These are phyloP conservation scores for Pichia paraexigua DNA, from an alignment of 805 yeast genomes.

Conservation along the genomic window DNA sequence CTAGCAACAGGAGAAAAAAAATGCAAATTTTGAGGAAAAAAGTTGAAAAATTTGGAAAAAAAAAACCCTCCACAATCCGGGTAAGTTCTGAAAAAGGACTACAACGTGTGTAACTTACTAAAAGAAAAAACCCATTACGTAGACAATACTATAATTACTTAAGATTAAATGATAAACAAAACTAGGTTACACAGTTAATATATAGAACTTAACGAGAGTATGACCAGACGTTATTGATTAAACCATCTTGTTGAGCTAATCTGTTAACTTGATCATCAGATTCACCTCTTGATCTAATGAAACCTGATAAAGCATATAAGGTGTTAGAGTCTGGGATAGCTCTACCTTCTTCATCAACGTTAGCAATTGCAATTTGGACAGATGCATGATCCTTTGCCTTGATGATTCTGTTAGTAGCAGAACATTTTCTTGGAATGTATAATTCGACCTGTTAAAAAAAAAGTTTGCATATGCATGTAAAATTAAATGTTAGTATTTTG, in stretches of 20 bases:
- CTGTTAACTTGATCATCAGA: constrained; percentile 99
- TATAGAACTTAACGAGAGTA: constrained; percentile 69
- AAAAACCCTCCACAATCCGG: not conserved
- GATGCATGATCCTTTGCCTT: constrained; percentile 99
- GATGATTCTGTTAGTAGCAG: constrained; percentile 99
- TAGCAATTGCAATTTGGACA: constrained; percentile 97
- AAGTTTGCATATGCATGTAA: no score
- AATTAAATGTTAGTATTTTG: constrained; percentile 11
- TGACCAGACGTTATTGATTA: constrained; percentile 92
- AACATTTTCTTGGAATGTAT: constrained; percentile 99
- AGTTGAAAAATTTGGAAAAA: not conserved
- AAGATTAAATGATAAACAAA: not conserved
- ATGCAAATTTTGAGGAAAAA: not conserved
- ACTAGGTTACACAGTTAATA: not conserved
- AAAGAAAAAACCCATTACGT: not conserved
- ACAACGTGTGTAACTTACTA: no score
- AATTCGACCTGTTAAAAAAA: constrained; percentile 83
- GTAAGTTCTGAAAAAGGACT: not conserved
- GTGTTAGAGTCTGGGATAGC: constrained; percentile 84
- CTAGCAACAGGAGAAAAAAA: not conserved
- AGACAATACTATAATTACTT: not conserved
- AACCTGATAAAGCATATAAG: constrained; percentile 96
- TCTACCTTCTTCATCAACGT: constrained; percentile 95
- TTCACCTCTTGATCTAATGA: constrained; percentile 98
- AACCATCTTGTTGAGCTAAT: constrained; percentile 97